Base-by-base conservation (phyloP, 371 early-diverging fungal genomes). In the Mucor circinelloides region DNA sequence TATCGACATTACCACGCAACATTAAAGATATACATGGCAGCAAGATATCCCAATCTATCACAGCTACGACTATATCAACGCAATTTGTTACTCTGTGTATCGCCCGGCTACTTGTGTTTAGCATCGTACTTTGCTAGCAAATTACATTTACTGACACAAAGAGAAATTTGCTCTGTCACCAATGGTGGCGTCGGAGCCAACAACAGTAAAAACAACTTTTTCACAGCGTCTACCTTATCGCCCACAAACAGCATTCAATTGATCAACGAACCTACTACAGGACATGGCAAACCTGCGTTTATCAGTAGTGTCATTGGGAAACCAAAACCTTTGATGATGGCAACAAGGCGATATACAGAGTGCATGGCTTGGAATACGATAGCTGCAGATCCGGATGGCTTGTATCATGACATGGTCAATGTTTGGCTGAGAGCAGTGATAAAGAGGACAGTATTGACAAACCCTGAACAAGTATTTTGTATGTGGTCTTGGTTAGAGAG, bases 391-490 rank as follows among this genome's bases (percentile, higher is more conserved):
- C 50, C 38, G 13, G 10, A n/a, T 28, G 74, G 72, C 21, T 63
- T 84, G 7, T 87, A 77, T 65, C 76, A 82, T 28, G 85, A 84
- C 5, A 86, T 86, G 85, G 57, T 83, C 28, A 85, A 85, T 65
- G 73, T 83, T 34, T 87, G 85, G 85, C 72, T 87, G 34, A 76
- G 82, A n/a, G 67, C 81, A 8, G 83, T 79, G 10, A 76, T 84
- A 12, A 85, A 79, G 52, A 79, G 60, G 34, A 85, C 86, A 3
- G 76, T 80, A 6, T 66, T 85, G 25, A 79, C 78, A 50, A 81
- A 77, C 46, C 81, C 82, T 2, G 84, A 83, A 66, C 82, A 84
- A 30, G 82, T 86, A 13, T 87, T 81, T 66, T 84, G 88, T 77
- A 69, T 73, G 75, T 67, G 1, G 23, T n/a, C n/a, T n/a, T n/a